phyloP scores from a whole-genome alignment of 768 basidiomycete species.

The Trametes maxima region DNA sequence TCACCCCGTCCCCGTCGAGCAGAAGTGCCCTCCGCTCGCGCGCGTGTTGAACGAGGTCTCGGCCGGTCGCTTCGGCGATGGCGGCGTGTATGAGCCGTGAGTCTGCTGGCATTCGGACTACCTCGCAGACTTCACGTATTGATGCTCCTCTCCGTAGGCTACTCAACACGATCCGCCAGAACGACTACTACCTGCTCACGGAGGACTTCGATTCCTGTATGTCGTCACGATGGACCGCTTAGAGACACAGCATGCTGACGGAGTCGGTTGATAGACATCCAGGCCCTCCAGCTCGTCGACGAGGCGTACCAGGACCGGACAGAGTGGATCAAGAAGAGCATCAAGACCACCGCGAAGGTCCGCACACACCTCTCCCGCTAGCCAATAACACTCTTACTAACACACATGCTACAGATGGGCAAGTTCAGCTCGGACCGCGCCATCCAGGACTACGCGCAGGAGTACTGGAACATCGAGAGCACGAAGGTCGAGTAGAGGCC shows the following conservation, averaged over 20 bases:
- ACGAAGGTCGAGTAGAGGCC: constrained; percentile 24
- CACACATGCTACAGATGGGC: constrained; percentile 65
- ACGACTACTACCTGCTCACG: constrained; percentile 78
- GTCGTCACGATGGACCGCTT: constrained; percentile 28
- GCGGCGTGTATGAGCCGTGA: constrained; percentile 81
- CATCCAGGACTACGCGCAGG: constrained; percentile 88
- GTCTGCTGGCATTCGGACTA: constrained; percentile 33
- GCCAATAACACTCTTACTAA: not conserved
- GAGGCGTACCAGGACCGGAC: constrained; percentile 81
- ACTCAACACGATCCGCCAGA: constrained; percentile 73
- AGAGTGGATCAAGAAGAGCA: constrained; percentile 92
- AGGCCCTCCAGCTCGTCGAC: constrained; percentile 85
- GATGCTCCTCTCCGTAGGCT: constrained; percentile 41
- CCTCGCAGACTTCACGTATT: not conserved
- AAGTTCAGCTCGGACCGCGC: constrained; percentile 96
- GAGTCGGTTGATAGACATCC: constrained; percentile 57
- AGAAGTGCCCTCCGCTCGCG: constrained; percentile 84
- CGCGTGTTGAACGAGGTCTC: constrained; percentile 78
- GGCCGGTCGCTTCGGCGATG: constrained; percentile 79
- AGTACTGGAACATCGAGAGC: constrained; percentile 37
- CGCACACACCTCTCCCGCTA: not conserved
- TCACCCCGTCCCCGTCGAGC: constrained; percentile 75
- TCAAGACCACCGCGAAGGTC: constrained; percentile 78
- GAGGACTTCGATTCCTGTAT: constrained; percentile 95
- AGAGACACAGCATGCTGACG: not conserved